Percentiles rank a stretch among this genome's conserved stretches.
These are phyloP conservation scores for Podaxis sp. DNA, from an alignment of 768 basidiomycete genomes.

Conservation along the genomic window DNA sequence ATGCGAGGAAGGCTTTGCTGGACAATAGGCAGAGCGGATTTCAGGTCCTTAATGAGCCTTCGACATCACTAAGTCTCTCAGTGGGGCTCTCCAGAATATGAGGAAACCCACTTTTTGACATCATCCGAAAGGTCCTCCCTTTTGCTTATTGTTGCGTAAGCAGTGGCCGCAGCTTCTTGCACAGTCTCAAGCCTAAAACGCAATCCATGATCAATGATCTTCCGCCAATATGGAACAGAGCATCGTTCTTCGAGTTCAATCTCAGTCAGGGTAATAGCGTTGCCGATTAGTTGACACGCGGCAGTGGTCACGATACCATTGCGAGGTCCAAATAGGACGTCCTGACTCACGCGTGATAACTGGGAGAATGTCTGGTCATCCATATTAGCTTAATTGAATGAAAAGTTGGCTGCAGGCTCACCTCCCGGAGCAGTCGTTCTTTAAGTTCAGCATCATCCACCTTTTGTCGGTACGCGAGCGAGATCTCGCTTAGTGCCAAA, in stretches of 20 bases:
- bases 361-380: slow-evolving; percentile 61
- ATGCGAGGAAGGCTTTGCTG: slow-evolving; percentile 76
- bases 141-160: slow-evolving; percentile 68
- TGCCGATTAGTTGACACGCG: slow-evolving; percentile 69
- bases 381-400: slow-evolving; percentile 10
- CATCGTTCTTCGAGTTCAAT: slow-evolving; percentile 39
- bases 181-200: slow-evolving; percentile 63
- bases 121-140: slow-evolving; percentile 63
- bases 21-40: slow-evolving; percentile 44
- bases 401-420: slow-evolving; percentile 26
- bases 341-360: slow-evolving; percentile 55
- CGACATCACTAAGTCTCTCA: slow-evolving; percentile 12
- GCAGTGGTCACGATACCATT: slow-evolving; percentile 74
- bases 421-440: slow-evolving; percentile 45
- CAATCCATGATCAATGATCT: slow-evolving; percentile 68
- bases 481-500: slow-evolving; percentile 72
- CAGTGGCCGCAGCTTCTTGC: slow-evolving; percentile 75
- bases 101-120: slow-evolving; percentile 69
- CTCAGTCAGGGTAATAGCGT: slow-evolving; percentile 59
- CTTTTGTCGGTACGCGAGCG: slow-evolving; percentile 51
- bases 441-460: slow-evolving; percentile 28
- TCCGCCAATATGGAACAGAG: slow-evolving; percentile 61
- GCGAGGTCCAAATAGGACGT: slow-evolving; percentile 59
- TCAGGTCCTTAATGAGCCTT: slow-evolving; percentile 69
- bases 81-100: slow-evolving; percentile 14